Evolutionary conservation across 345 rosid species (phyloP), one percentile per base, ranked within the genome.

Genomic region (Physaria fendleri): DNA sequence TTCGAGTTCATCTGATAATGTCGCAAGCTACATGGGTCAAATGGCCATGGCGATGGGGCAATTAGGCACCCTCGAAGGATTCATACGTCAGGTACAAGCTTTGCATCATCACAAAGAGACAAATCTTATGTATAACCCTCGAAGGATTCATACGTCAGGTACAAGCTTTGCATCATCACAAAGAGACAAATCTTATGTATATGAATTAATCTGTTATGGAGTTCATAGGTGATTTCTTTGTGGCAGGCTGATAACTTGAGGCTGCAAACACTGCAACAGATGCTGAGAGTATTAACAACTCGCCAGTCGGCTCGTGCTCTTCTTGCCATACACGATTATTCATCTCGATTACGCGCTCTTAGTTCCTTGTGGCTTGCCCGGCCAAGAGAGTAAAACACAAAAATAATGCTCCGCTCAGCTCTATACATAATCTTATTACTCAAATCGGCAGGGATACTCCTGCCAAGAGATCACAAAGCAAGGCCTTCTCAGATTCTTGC

Each of bases 1-100:
- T 53, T 77, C 90, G 11, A 85, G 87, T 28, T 65, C 94, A 20
- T 80, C 91, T 25, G 91, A 84, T 22, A 81, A 85, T 50, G 94
- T 90, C 6, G 97, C 96, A 20, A 90, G 87, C 75, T 90, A 90
- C 63, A 90, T 90, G 97, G 97, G 97, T 65, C 97, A 87, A 77
- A 90, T 90, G 98, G 98, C 96, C 43, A 82, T 92, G 98, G 98
- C 98, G 24, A 90, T 90, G 95, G 97, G 97, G 54, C 89, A 90
- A 75, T 80, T 90, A 34, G 97, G 94, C 25, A 87, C 91, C 16
- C 83, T 90, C 1, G 94, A 90, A 66, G 87, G 89, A 25, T 90
- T 90, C 73, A 82, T 87, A 41, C 78, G 75, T 32, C 96, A 90
- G 95, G 97, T 80, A n/a, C n/a, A n/a, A 50, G 45, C 16, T 30